A percentile compares a stretch with the other conserved stretches of the same genome.
These are phyloP conservation scores for Psilocybe sp. DNA, from an alignment of 768 basidiomycete genomes.

Conservation along the genomic window DNA sequence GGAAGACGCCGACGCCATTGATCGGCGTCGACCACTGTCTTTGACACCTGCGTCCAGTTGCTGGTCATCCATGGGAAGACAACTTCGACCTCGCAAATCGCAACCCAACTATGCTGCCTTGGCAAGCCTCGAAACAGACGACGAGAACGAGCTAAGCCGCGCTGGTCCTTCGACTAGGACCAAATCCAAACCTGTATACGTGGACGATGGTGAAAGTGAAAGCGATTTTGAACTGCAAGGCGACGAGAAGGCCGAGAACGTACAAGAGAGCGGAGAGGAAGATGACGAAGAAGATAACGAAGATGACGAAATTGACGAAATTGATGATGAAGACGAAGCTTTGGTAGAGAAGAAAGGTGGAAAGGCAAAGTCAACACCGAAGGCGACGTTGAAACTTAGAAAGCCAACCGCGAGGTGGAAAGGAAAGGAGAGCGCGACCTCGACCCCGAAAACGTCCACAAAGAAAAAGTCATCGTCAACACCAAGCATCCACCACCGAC, in stretches of 20 bases:
- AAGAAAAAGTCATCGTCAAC: slow-evolving; percentile 22
- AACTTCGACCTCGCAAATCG: no score
- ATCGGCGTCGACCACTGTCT: no score
- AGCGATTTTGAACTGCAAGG: slow-evolving; percentile 58
- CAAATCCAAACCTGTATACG: no score
- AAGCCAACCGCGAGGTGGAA: slow-evolving; percentile 19
- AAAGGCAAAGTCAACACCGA: slow-evolving; percentile 6
- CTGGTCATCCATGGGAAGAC: no score
- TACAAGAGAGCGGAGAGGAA: slow-evolving; percentile 26
- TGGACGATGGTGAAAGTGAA: slow-evolving; percentile 37
- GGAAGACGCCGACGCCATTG: no score
- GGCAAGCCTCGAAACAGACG: slow-evolving; percentile 5
- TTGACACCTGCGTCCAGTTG: no score
- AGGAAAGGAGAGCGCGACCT: slow-evolving; percentile 25
- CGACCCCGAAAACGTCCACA: slow-evolving; percentile 13
- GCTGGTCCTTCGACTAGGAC: not conserved
- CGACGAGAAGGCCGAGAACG: slow-evolving; percentile 25
- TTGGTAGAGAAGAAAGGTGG: slow-evolving; percentile 15
- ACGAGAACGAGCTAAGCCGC: not conserved
- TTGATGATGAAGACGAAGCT: slow-evolving; percentile 23
- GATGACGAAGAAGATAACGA: slow-evolving; percentile 25
- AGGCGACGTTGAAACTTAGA: slow-evolving; percentile 9
- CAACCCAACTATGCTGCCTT: not conserved
- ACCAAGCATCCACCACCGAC: slow-evolving; percentile 70
- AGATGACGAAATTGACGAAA: slow-evolving; percentile 12